Base-by-base conservation (phyloP, 2,329 filamentous ascomycete genomes). In the Kalmusia sp. region DNA sequence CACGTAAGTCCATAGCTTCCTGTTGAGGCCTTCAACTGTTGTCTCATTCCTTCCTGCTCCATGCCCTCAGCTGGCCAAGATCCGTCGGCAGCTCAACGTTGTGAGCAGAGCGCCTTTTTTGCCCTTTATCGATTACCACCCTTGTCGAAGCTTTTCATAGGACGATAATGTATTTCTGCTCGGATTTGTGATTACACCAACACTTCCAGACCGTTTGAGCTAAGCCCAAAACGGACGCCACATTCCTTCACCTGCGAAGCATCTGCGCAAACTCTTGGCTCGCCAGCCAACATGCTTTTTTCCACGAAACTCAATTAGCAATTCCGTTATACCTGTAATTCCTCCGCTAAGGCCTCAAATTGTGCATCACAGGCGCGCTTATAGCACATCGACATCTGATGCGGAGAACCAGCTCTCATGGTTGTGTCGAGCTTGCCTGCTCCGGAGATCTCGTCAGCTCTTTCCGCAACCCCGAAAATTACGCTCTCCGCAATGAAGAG, bases 401-500 rank as follows among this genome's bases (percentile, higher is more conserved):
- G 27, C 19, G 19, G 17, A 34, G 19, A 43, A 34, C 17, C 12
- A 37, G 34, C 45, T 9, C 15, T 39, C 19, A 24, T 8, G 22
- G 12, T 17, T 9, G 21, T n/a, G 28, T 17, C 31, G n/a, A 19
- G n/a, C 21, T 35, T 19, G 33, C 22, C 33, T 47, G 24, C 41
- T 33, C 27, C 27, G 27, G 12, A 12, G 17, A 17, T 33, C 6
- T 17, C 7, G 17, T 31, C 33, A 11, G 17, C 45, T 21, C 31
- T 14, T 4, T 12, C 22, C 19, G 22, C 27, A 34, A 39, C 33
- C 22, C 30, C 30, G 11, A 39, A 9, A 24, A 24, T 5, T n/a
- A 30, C 7, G 24, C 4, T 15, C 17, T 3, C 6, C 33, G 40
- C 24, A 22, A 62, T 57, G 53, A 69, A 68, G 52, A 64, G 65